Base-by-base conservation (phyloP, 2,329 filamentous ascomycete genomes). In the Phyllosticta paracitricarpa region DNA sequence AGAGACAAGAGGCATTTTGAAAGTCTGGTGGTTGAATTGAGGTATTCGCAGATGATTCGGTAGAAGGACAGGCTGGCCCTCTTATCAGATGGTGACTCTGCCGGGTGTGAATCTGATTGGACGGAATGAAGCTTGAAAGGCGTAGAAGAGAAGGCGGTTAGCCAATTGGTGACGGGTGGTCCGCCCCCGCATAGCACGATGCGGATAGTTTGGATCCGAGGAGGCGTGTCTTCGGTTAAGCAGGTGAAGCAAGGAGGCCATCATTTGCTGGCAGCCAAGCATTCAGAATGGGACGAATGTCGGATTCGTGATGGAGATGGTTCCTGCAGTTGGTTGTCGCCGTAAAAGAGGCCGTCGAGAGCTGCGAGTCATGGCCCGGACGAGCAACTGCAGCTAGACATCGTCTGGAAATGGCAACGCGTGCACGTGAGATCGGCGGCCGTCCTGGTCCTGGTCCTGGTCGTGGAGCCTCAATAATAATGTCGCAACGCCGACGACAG, bases 1-100 rank as follows among this genome's bases (percentile, higher is more conserved):
- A 54, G 66, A 71, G 57, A 25, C 51, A 5, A 25, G 19, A 25
- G 52, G 52, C 52, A 54, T 54, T 54, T 14, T 54, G 40, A 48
- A 48, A n/a, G 40, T 5, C 1, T 19, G 2, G 14, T n/a, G 40
- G 14, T 6, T 48, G 40, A n/a, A 48, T 48, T 19, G 7, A 48
- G 17, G 6, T 48, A 7, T n/a, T 17, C 17, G 40, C 40, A 48
- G 40, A 19, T 48, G 17, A 14, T 40, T 40, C 33, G 33, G 6
- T 40, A 40, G 33, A 9, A 14, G 33, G 17, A n/a, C 0, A n/a
- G 14, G 17, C 40, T n/a, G 14, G 40, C 35, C 35, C 17, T 17
- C 40, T 48, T 48, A 48, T 48, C 40, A 48, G 40, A 40, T 40
- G 33, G 10, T 10, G 14, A n/a, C 40, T n/a, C n/a, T 48, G 35